Evolutionary conservation across 1,284 basidiomycete species (phyloP).

Genomic region (Sanghuangporus baumii): DNA sequence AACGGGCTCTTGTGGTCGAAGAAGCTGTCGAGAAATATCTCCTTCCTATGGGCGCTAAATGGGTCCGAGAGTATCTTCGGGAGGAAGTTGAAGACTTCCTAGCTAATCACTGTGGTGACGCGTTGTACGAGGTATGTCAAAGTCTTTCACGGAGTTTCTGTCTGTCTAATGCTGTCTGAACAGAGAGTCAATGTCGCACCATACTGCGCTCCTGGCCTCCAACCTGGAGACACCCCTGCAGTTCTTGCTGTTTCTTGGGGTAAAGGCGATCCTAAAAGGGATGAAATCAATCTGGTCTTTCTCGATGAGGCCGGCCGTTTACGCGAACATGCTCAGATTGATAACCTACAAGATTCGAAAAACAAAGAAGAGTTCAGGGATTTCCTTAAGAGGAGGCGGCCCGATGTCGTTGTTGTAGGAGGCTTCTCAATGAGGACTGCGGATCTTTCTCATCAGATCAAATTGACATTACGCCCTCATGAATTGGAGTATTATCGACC

Average conservation of each 20-base stretch:
- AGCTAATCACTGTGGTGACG: constrained; percentile 59
- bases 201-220: constrained; percentile 57
- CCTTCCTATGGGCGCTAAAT: constrained; percentile 78
- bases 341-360: constrained; percentile 75
- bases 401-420: constrained; percentile 86
- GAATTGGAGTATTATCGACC: constrained; percentile 7
- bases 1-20: constrained; percentile 75
- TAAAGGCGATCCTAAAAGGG: constrained; percentile 87
- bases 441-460: constrained; percentile 64
- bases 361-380: constrained; percentile 73
- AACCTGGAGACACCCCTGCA: constrained; percentile 69
- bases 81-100: constrained; percentile 88
- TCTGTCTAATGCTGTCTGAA: constrained; percentile 19
- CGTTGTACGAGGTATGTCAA: constrained; percentile 63
- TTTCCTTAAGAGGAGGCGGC: constrained; percentile 75
- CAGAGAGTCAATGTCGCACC: constrained; percentile 75
- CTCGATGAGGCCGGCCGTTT: constrained; percentile 86
- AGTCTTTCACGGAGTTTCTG: constrained; percentile 1
- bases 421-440: constrained; percentile 83
- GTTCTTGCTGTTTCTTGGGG: constrained; percentile 95
- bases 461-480: constrained; percentile 38
- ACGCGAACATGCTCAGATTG: constrained; percentile 84
- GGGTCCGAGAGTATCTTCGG: constrained; percentile 86
- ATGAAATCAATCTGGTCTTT: constrained; percentile 82
- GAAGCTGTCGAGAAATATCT: constrained; percentile 78